phyloP scores from a whole-genome alignment of 2,329 filamentous ascomycete species.

The Cercospora brassicicola region DNA sequence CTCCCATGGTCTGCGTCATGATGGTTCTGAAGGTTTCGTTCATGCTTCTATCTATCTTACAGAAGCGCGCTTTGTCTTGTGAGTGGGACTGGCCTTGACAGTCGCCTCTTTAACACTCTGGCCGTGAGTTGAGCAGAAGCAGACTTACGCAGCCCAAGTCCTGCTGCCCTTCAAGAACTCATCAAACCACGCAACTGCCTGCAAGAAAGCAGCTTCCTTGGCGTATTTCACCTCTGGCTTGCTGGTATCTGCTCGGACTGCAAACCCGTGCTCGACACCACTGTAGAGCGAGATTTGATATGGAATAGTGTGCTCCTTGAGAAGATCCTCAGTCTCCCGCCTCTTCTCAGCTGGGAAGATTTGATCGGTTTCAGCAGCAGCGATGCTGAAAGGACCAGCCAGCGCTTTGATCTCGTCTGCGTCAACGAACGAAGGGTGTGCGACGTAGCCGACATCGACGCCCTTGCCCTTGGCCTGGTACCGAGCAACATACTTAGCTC shows the following conservation, averaged over 20 bases:
- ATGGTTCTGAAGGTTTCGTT: neutral
- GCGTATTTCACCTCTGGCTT: slow-evolving; percentile 63
- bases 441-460: slow-evolving; percentile 69
- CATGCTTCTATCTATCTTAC: neutral
- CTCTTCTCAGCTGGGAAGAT: slow-evolving; percentile 61
- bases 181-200: slow-evolving; percentile 77
- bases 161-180: slow-evolving; percentile 52
- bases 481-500: slow-evolving; percentile 60
- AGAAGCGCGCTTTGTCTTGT: neutral
- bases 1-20: neutral
- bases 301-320: slow-evolving; percentile 54
- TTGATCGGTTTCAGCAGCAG: slow-evolving; percentile 62
- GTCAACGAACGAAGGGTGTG: slow-evolving; percentile 74
- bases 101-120: neutral
- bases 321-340: slow-evolving; percentile 59
- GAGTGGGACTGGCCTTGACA: neutral
- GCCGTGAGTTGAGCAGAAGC: neutral
- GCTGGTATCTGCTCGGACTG: slow-evolving; percentile 64
- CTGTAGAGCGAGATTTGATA: slow-evolving; percentile 79
- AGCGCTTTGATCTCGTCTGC: slow-evolving; percentile 61
- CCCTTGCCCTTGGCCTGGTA: slow-evolving; percentile 58
- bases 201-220: slow-evolving; percentile 78
- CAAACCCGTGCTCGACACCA: slow-evolving; percentile 72
- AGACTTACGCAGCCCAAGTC: slow-evolving; percentile 24
- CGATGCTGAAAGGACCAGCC: slow-evolving; percentile 59